Evolutionary conservation across 108 stramenopile genomes (phyloP), one percentile per base, ranked within the genome.

Genomic region (Nitzschia palea): DNA sequence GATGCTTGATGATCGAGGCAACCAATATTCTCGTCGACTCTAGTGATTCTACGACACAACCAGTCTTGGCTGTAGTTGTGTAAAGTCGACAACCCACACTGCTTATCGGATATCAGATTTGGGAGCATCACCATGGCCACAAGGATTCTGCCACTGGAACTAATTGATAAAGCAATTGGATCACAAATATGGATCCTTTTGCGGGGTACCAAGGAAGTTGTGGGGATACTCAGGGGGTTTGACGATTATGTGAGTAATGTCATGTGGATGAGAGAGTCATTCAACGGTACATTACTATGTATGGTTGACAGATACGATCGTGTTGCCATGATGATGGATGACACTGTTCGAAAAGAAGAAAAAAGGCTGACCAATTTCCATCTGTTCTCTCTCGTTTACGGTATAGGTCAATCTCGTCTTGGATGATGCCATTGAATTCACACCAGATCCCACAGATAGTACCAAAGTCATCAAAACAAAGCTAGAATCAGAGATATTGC

Each of bases 111-210:
- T n/a, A n/a, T n/a, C n/a, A n/a, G n/a, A n/a, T n/a, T n/a, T n/a
- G n/a, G n/a, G n/a, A n/a, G n/a, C n/a, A n/a, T n/a, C n/a, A n/a
- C n/a, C n/a, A 76, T 76, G 74, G 74, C 92, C 26, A 89, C 80
- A 40, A 82, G 88, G 55, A 88, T 91, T 31, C 78, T 94, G 15
- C 93, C 93, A 37, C 72, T 94, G 15, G 93, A 94, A 70, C 55
- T 94, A 43, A 94, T 94, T 43, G 93, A 94, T 77, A 91, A 94
- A 65, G 89, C 93, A 37, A 94, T 94, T 45, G 93, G 93, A 51
- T 91, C 89, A 2, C 74, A 85, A 60, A 89, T 94, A 51, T 94
- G 93, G 93, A 88, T 94, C 33, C 80, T 94, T 30, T 86, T 94
- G 83, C 63, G 93, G 44, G 93, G 93, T 3, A 85, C 84, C 47